phyloP scores from a whole-genome alignment of 371 early-diverging fungal species.

The Syncephalis plumigaleata region DNA sequence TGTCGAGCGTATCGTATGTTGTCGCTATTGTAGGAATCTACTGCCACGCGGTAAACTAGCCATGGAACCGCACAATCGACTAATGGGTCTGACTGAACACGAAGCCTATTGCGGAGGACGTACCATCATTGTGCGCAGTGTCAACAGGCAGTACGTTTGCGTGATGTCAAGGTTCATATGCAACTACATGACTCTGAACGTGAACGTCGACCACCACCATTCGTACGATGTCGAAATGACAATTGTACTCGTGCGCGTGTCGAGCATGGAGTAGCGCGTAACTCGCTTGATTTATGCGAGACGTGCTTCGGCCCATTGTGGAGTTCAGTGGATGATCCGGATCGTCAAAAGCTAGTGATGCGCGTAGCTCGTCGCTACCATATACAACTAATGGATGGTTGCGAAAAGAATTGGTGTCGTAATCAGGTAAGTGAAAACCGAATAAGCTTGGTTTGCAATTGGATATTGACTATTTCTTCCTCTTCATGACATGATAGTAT shows the following conservation, averaged over 20 bases:
- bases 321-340: conserved; percentile 58
- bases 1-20: conserved; percentile 52
- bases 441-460: too few relatives aligned
- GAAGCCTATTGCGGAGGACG: conserved; percentile 77
- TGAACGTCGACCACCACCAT: conserved; percentile 31
- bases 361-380: conserved; percentile 55
- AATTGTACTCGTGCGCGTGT: conserved; percentile 39
- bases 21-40: conserved; percentile 62
- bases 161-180: conserved; percentile 56
- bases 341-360: conserved; percentile 47
- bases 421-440: conserved; percentile 41
- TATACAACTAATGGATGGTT: conserved; percentile 59
- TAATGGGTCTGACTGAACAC: conserved; percentile 50
- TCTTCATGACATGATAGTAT: conserved; percentile 13
- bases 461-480: background rate
- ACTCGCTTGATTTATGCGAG: conserved; percentile 43
- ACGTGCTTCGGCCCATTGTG: conserved; percentile 76
- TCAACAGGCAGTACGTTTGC: conserved; percentile 46
- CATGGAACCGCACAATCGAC: conserved; percentile 34
- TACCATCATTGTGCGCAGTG: conserved; percentile 72
- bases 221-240: conserved; percentile 42
- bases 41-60: conserved; percentile 48
- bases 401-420: conserved; percentile 45
- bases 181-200: conserved; percentile 49
- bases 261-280: conserved; percentile 13